Evolutionary conservation across 768 basidiomycete genomes (phyloP).

Genomic region (Tubosaeta sp.): DNA sequence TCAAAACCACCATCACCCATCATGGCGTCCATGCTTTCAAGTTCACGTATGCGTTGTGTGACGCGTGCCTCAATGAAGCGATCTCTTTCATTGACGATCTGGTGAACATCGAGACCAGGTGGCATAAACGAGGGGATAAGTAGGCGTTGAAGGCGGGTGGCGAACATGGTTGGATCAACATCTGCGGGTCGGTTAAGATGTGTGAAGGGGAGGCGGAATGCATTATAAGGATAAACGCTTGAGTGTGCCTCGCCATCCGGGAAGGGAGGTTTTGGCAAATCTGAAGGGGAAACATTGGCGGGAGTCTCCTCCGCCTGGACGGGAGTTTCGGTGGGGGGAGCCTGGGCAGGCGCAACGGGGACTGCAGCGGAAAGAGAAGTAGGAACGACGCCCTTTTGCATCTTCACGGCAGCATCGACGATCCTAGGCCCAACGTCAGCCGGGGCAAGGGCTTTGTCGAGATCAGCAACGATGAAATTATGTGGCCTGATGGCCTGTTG

Average conservation of each 20-base stretch:
- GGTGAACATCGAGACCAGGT: constrained; percentile 85
- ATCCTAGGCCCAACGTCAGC: constrained; percentile 58
- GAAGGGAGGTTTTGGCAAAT: constrained; percentile 69
- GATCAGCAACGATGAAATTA: constrained; percentile 54
- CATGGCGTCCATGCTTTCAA: constrained; percentile 74
- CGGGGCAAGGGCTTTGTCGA: constrained; percentile 62
- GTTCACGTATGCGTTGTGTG: constrained; percentile 82
- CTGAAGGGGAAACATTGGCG: constrained; percentile 46
- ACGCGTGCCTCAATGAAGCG: constrained; percentile 87
- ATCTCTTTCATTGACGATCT: constrained; percentile 88
- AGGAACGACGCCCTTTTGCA: constrained; percentile 49
- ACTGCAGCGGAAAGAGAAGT: constrained; percentile 22
- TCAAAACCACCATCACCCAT: constrained; percentile 75
- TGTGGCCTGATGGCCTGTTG: constrained; percentile 68
- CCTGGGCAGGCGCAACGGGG: constrained; percentile 17
- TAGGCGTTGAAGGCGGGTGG: constrained; percentile 72
- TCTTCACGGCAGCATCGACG: constrained; percentile 72
- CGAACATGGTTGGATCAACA: constrained; percentile 56
- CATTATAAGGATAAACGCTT: constrained; percentile 88
- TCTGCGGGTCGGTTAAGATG: constrained; percentile 67
- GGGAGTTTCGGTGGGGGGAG: constrained; percentile 26
- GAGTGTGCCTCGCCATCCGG: constrained; percentile 78
- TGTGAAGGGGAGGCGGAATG: constrained; percentile 79
- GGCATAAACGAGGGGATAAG: constrained; percentile 91
- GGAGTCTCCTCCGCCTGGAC: constrained; percentile 55